Evolutionary conservation across 768 basidiomycete genomes (phyloP).

Genomic region (Collybiopsis confluens): DNA sequence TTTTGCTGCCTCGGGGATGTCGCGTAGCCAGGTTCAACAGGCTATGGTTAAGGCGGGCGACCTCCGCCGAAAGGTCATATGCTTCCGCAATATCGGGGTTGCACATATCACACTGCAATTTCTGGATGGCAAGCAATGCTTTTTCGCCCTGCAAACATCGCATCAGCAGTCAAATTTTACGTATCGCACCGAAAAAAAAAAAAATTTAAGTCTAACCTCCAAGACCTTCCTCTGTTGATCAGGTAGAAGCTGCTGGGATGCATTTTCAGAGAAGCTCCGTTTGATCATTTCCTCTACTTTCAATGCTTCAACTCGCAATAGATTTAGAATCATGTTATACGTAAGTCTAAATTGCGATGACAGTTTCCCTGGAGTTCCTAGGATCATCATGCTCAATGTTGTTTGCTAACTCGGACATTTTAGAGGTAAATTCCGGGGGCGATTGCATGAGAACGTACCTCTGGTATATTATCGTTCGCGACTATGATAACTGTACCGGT

Average conservation of each 20-base stretch:
- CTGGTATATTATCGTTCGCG: slow-evolving; percentile 78
- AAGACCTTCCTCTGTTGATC: slow-evolving; percentile 87
- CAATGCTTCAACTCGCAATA: slow-evolving; percentile 92
- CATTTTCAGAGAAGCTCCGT: slow-evolving; percentile 96
- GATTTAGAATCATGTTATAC: slow-evolving; percentile 98
- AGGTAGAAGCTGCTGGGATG: slow-evolving; percentile 86
- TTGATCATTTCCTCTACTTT: slow-evolving; percentile 99
- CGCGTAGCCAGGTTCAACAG: slow-evolving; percentile 57
- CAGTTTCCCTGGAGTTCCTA: slow-evolving; percentile 89
- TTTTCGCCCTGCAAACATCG: slow-evolving; percentile 59
- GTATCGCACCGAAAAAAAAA: slow-evolving; percentile 5
- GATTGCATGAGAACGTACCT: slow-evolving; percentile 45
- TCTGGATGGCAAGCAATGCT: slow-evolving; percentile 53
- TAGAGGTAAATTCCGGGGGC: not conserved
- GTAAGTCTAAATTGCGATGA: slow-evolving; percentile 96
- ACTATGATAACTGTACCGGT: slow-evolving; percentile 96
- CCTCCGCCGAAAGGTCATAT: slow-evolving; percentile 67
- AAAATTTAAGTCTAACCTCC: no score
- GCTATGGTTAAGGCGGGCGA: slow-evolving; percentile 58
- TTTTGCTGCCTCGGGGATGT: slow-evolving; percentile 64
- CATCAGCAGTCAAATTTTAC: not conserved
- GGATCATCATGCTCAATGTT: slow-evolving; percentile 82
- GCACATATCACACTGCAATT: slow-evolving; percentile 68
- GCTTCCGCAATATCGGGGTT: slow-evolving; percentile 65
- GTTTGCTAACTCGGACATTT: slow-evolving; percentile 48